These are phyloP conservation scores for Pseudovirgaria hyperparasitica DNA, from an alignment of 2,329 filamentous ascomycete species.

Conservation along the genomic window DNA sequence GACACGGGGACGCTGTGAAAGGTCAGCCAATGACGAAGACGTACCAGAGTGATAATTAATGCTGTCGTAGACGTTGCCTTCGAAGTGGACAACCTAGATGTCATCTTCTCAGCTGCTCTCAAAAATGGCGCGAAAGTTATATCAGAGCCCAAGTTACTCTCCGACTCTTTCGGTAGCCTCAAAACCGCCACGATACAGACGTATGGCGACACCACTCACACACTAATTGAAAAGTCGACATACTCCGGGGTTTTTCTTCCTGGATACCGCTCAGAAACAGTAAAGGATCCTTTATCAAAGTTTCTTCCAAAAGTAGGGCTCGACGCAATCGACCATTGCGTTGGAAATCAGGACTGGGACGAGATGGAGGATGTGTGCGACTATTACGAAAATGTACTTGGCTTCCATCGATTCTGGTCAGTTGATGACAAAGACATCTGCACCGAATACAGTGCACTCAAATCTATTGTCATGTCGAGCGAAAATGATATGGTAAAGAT, in stretches of 20 bases:
- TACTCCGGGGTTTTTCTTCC: constrained; percentile 75
- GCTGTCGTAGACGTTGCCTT: constrained; percentile 62
- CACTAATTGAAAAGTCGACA: constrained; percentile 58
- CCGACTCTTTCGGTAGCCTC: constrained; percentile 54
- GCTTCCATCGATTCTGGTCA: constrained; percentile 95
- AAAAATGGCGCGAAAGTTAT: constrained; percentile 50
- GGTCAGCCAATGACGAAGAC: constrained; percentile 9
- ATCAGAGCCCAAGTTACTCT: constrained; percentile 39
- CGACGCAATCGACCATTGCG: constrained; percentile 82
- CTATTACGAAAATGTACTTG: constrained; percentile 76
- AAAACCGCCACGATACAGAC: constrained; percentile 72
- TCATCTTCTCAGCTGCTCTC: constrained; percentile 65
- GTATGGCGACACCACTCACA: constrained; percentile 93
- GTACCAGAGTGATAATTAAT: constrained; percentile 5
- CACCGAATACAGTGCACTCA: constrained; percentile 83
- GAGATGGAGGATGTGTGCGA: constrained; percentile 59
- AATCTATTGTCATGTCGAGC: constrained; percentile 80
- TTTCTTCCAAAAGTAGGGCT: constrained; percentile 53
- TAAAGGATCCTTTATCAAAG: constrained; percentile 32
- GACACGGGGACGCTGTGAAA: constrained; percentile 87
- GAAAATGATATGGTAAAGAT: constrained; percentile 84
- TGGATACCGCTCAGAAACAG: constrained; percentile 52
- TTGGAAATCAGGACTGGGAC: constrained; percentile 93
- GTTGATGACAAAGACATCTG: constrained; percentile 89
- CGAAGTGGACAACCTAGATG: constrained; percentile 79